phyloP scores from a whole-genome alignment of 1,139 yeast species.

The Hansenula lynferdii region DNA sequence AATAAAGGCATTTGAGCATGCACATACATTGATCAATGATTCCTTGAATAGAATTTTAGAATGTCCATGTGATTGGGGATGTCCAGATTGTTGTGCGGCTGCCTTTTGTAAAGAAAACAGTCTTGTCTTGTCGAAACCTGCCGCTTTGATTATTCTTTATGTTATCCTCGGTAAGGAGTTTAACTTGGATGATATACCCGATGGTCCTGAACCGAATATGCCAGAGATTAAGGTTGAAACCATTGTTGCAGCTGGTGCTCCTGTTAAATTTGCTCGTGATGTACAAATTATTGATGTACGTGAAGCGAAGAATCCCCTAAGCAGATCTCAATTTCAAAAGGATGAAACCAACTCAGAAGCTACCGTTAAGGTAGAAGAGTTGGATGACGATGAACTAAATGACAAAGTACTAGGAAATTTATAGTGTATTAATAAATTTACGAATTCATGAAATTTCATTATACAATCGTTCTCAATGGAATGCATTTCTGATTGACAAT shows the following conservation, averaged over 20 bases:
- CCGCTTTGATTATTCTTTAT: constrained; percentile 69
- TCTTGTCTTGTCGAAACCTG: constrained; percentile 82
- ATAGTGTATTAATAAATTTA: background rate
- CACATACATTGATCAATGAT: constrained; percentile 56
- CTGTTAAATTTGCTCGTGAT: constrained; percentile 54
- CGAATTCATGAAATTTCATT: background rate
- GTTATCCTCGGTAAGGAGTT: constrained; percentile 40
- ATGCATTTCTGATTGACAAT: constrained; percentile 23
- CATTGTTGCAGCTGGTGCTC: constrained; percentile 44
- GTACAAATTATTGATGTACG: constrained; percentile 51
- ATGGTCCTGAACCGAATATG: constrained; percentile 85
- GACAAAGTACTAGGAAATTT: background rate
- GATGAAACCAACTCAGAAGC: too few relatives aligned
- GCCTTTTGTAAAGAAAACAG: constrained; percentile 76
- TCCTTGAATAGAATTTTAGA: constrained; percentile 54
- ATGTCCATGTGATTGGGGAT: constrained; percentile 84
- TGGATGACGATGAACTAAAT: background rate
- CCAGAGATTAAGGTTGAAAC: constrained; percentile 68
- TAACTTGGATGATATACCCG: constrained; percentile 49
- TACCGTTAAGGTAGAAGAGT: background rate
- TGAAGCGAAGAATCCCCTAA: constrained; percentile 20
- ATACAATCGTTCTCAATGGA: too few relatives aligned
- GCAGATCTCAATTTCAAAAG: constrained; percentile 18
- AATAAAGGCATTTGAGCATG: constrained; percentile 71
- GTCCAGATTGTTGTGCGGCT: constrained; percentile 83